Conservation (phyloP, 345 rosid genomes). For the Leavenworthia alabamica region DNA sequence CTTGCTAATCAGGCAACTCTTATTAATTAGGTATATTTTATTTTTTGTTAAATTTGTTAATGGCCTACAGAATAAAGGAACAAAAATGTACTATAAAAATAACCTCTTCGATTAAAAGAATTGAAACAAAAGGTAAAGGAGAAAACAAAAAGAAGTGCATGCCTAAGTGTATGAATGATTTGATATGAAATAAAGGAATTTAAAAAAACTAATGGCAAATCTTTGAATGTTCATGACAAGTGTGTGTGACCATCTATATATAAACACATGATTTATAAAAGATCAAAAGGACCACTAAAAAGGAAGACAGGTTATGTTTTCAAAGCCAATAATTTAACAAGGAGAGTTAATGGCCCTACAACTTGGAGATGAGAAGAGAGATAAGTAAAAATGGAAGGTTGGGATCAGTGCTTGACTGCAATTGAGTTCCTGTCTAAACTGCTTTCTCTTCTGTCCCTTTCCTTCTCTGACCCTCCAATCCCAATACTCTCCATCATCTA, state of each 20-base stretch:
- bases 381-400: slow-evolving; percentile 9
- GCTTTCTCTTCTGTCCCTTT: slow-evolving; percentile 35
- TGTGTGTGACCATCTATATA: slow-evolving; percentile 20
- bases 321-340: slow-evolving; percentile 14
- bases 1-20: too few species aligned
- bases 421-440: slow-evolving; percentile 37
- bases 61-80: background rate
- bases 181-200: slow-evolving; percentile 12
- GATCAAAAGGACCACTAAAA: slow-evolving; percentile 29
- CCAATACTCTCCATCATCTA: slow-evolving; percentile 25
- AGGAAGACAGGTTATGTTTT: slow-evolving; percentile 17
- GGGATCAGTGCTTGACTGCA: slow-evolving; percentile 39
- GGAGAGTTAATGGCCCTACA: slow-evolving; percentile 20
- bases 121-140: slow-evolving; percentile 13
- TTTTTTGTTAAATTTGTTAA: background rate
- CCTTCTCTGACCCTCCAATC: slow-evolving; percentile 32
- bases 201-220: background rate
- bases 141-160: slow-evolving; percentile 32
- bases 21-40: too few species aligned
- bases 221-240: too few species aligned
- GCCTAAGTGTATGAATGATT: slow-evolving; percentile 30
- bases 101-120: background rate
- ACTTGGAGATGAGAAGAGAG: slow-evolving; percentile 10
- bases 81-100: slow-evolving; percentile 3
- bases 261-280: slow-evolving; percentile 21